Evolutionary conservation across 768 basidiomycete genomes (phyloP).

Genomic region (Tylopilus rubrobrunneus): DNA sequence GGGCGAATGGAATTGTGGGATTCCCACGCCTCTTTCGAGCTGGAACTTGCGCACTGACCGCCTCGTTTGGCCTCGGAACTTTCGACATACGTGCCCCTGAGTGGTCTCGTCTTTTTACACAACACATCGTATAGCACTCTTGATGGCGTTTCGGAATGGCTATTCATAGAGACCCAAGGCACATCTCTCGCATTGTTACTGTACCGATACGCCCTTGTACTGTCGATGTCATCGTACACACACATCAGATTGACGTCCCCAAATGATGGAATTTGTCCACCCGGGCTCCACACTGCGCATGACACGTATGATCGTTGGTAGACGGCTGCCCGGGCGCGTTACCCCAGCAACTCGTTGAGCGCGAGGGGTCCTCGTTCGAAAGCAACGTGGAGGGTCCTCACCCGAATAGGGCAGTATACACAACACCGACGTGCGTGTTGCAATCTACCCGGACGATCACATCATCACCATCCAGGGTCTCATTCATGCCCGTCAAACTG

Average conservation of each 20-base stretch:
- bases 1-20: conserved; percentile 10
- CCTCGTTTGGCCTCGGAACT: conserved; percentile 16
- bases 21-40: conserved; percentile 30
- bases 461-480: neutral
- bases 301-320: neutral
- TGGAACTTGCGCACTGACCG: conserved; percentile 31
- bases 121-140: neutral
- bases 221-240: neutral
- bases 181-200: neutral
- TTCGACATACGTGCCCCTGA: conserved; percentile 2
- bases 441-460: neutral
- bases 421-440: no score
- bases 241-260: neutral
- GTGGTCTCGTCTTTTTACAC: neutral
- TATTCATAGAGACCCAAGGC: no score
- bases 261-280: neutral
- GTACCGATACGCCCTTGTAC: neutral
- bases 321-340: neutral
- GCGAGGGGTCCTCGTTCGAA: neutral
- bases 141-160: neutral
- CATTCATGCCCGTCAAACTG: neutral
- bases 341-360: neutral
- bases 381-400: neutral
- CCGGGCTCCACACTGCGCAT: neutral
- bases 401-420: neutral